Percentiles rank a stretch among this genome's conserved stretches.
Conservation (phyloP, 2,329 filamentous ascomycete genomes). For the Calonectria pseudoturangicola region DNA sequence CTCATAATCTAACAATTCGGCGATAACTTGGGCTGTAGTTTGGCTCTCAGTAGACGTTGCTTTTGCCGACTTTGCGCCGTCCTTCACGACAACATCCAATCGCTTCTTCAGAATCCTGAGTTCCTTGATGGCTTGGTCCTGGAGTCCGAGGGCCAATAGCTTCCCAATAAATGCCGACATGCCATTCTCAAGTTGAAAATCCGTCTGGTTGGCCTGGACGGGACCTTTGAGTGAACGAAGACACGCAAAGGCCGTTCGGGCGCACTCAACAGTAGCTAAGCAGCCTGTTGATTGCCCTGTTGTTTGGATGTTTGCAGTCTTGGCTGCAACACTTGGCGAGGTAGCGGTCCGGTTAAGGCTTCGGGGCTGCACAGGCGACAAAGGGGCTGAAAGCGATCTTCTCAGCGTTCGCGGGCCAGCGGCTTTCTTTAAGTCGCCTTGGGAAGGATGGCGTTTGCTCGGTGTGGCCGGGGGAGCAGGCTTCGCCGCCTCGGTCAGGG, state of each 20-base stretch:
- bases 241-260: conserved; percentile 79
- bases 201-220: conserved; percentile 72
- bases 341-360: conserved; percentile 77
- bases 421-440: conserved; percentile 60
- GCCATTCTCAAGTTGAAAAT: conserved; percentile 82
- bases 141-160: conserved; percentile 77
- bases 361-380: conserved; percentile 77
- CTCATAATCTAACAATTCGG: conserved; percentile 79
- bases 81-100: conserved; percentile 66
- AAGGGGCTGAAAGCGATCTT: conserved; percentile 74
- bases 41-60: conserved; percentile 55
- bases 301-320: conserved; percentile 55
- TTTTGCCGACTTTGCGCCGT: conserved; percentile 58
- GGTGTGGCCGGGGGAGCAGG: conserved; percentile 58
- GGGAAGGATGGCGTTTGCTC: conserved; percentile 58
- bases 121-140: conserved; percentile 82
- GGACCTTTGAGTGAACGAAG: conserved; percentile 75
- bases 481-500: conserved; percentile 80
- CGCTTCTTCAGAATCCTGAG: conserved; percentile 79
- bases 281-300: conserved; percentile 65
- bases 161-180: conserved; percentile 82
- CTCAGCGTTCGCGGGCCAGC: conserved; percentile 65
- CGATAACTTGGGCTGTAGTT: conserved; percentile 62
- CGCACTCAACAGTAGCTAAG: conserved; percentile 80
- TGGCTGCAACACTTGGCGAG: conserved; percentile 65